These are phyloP conservation scores for Clarireedia paspali DNA, from an alignment of 2,329 filamentous ascomycete species.

Conservation along the genomic window DNA sequence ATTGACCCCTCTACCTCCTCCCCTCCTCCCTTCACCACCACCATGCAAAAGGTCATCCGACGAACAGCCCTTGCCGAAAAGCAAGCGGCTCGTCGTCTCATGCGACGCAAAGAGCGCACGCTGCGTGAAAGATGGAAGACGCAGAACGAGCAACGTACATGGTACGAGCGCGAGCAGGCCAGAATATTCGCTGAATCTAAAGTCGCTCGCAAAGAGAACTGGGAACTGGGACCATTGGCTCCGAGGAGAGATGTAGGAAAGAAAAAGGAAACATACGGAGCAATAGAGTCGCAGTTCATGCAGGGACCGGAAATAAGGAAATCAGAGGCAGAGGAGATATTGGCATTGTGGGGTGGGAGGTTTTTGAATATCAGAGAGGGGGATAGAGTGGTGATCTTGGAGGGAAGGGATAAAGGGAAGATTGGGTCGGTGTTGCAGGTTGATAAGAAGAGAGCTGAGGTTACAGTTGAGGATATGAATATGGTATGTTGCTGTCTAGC, in stretches of 20 bases:
- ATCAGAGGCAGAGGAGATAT: slow-evolving; percentile 22
- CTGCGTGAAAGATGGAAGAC: slow-evolving; percentile 21
- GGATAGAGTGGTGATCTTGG: slow-evolving; percentile 76
- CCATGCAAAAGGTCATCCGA: slow-evolving; percentile 65
- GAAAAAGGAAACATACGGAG: slow-evolving; percentile 50
- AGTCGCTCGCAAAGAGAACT: slow-evolving; percentile 62
- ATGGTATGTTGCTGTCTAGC: slow-evolving; percentile 42
- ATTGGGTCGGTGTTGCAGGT: slow-evolving; percentile 66
- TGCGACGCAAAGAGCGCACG: background rate
- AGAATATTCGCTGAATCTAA: slow-evolving; percentile 40
- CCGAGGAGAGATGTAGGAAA: slow-evolving; percentile 66
- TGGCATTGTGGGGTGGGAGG: slow-evolving; percentile 32
- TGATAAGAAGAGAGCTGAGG: slow-evolving; percentile 43
- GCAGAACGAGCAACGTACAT: slow-evolving; percentile 13
- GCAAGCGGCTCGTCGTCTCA: slow-evolving; percentile 45
- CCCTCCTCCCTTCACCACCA: slow-evolving; percentile 12
- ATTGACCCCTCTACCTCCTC: background rate
- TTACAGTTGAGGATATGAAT: slow-evolving; percentile 55
- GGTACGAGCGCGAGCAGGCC: background rate
- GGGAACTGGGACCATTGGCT: slow-evolving; percentile 68
- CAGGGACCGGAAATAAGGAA: slow-evolving; percentile 24
- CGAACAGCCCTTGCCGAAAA: slow-evolving; percentile 60
- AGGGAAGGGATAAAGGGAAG: slow-evolving; percentile 73
- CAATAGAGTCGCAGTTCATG: slow-evolving; percentile 34
- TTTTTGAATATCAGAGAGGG: slow-evolving; percentile 56